phyloP scores from a whole-genome alignment of 192 early-diverging fungal species.

The Globomyces pollinis-pini region DNA sequence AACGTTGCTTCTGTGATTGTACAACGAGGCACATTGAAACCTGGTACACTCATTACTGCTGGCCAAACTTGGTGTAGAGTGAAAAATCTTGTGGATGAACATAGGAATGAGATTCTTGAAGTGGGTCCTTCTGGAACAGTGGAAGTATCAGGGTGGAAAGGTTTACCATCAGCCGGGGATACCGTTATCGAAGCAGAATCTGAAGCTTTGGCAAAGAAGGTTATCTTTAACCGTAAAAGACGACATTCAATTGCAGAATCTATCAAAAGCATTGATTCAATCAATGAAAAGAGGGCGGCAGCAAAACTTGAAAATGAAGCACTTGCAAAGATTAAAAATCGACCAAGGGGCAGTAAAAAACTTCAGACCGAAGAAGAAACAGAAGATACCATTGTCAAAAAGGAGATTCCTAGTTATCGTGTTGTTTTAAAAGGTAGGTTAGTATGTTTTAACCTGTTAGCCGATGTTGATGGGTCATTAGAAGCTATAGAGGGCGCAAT shows the following conservation, averaged over 20 bases:
- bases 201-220: constrained; percentile 69
- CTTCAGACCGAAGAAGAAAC: constrained; percentile 40
- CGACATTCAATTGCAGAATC: constrained; percentile 58
- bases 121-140: constrained; percentile 83
- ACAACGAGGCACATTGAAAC: constrained; percentile 74
- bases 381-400: constrained; percentile 30
- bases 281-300: constrained; percentile 7
- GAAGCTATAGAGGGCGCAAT: constrained; percentile 80
- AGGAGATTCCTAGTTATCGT: constrained; percentile 33
- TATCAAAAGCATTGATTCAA: constrained; percentile 5
- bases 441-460: too few species aligned
- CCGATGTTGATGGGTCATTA: constrained; percentile 87
- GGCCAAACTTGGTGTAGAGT: constrained; percentile 85
- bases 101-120: constrained; percentile 57
- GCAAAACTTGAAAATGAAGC: constrained; percentile 26
- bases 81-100: constrained; percentile 72
- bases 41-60: constrained; percentile 74
- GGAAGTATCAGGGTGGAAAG: constrained; percentile 88
- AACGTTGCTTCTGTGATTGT: constrained; percentile 84
- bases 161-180: constrained; percentile 85
- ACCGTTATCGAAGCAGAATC: constrained; percentile 67
- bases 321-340: constrained; percentile 14
- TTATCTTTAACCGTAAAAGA: constrained; percentile 57
- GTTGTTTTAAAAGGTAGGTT: constrained; percentile 71
- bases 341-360: constrained; percentile 42